These are phyloP conservation scores for Gossypium davidsonii DNA, from an alignment of 441 rosid species.

Conservation along the genomic window DNA sequence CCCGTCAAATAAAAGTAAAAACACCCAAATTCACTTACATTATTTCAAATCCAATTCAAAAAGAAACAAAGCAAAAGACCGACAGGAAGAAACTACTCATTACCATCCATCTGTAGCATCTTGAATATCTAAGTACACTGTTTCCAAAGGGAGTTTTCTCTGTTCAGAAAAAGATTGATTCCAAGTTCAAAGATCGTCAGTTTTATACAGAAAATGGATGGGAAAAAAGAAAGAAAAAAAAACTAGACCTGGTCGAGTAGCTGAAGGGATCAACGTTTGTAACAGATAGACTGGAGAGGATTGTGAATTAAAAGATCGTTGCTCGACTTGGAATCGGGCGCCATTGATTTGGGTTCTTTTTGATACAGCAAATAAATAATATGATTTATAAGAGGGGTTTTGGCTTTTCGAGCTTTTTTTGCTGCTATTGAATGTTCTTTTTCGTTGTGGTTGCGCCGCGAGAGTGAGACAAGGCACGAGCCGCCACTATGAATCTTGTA, in stretches of 20 bases:
- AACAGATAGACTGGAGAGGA: constrained; percentile 67
- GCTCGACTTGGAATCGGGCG: constrained; percentile 6
- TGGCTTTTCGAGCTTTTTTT: too few species aligned
- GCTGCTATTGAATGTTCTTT: too few species aligned
- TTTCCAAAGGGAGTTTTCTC: constrained; percentile 85
- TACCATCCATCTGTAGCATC: constrained; percentile 77
- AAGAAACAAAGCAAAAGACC: background rate
- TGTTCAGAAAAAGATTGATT: constrained; percentile 20
- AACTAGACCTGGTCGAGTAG: constrained; percentile 70
- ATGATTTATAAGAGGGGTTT: background rate
- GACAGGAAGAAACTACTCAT: background rate
- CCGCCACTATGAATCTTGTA: background rate
- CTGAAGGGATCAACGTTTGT: constrained; percentile 71
- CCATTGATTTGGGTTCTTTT: constrained; percentile 4
- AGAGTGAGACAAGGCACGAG: background rate
- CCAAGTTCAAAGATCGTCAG: background rate
- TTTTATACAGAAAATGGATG: background rate
- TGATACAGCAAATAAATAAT: background rate
- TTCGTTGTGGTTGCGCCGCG: background rate
- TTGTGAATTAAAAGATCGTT: constrained; percentile 24
- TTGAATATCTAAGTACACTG: constrained; percentile 50
- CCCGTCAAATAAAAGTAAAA: background rate
- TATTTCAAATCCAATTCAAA: constrained; percentile 1
- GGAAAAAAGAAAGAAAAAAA: background rate
- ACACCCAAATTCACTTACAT: background rate